Conservation (phyloP, 495 filamentous ascomycete species). For the Daldinia concentrica region DNA sequence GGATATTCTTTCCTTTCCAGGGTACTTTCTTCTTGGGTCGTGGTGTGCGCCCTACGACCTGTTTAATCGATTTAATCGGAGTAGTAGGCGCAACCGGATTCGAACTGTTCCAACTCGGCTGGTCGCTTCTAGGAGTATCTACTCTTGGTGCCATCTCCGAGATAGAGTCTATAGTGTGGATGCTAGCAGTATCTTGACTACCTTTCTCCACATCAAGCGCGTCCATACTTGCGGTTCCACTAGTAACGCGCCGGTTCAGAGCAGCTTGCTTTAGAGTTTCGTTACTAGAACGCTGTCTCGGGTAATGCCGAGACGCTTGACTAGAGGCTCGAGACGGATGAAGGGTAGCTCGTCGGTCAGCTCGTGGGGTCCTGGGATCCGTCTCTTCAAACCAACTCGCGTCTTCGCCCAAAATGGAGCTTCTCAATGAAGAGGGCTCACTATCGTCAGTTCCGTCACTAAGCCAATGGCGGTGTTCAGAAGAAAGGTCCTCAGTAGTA, state of each 20-base stretch:
- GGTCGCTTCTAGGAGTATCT: slow-evolving; percentile 43
- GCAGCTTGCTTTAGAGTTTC: slow-evolving; percentile 72
- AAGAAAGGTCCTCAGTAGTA: slow-evolving; percentile 66
- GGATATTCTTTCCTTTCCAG: slow-evolving; percentile 78
- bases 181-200: slow-evolving; percentile 46
- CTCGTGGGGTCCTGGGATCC: slow-evolving; percentile 52
- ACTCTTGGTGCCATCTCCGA: slow-evolving; percentile 39
- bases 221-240: slow-evolving; percentile 49
- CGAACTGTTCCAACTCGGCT: slow-evolving; percentile 37
- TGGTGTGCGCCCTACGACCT: slow-evolving; percentile 49
- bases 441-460: slow-evolving; percentile 76
- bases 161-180: slow-evolving; percentile 40
- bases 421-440: slow-evolving; percentile 70
- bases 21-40: slow-evolving; percentile 63
- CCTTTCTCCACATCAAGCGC: slow-evolving; percentile 45
- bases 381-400: slow-evolving; percentile 54
- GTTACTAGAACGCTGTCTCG: slow-evolving; percentile 63
- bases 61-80: slow-evolving; percentile 47
- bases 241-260: slow-evolving; percentile 53
- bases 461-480: slow-evolving; percentile 75
- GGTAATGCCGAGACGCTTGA: slow-evolving; percentile 52
- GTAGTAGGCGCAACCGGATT: slow-evolving; percentile 46
- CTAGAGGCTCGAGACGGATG: slow-evolving; percentile 44
- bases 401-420: slow-evolving; percentile 60
- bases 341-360: slow-evolving; percentile 57